Evolutionary conservation across 2,329 filamentous ascomycete species (phyloP), one percentile per base, ranked within the genome.

Genomic region (Apiospora arundinis): DNA sequence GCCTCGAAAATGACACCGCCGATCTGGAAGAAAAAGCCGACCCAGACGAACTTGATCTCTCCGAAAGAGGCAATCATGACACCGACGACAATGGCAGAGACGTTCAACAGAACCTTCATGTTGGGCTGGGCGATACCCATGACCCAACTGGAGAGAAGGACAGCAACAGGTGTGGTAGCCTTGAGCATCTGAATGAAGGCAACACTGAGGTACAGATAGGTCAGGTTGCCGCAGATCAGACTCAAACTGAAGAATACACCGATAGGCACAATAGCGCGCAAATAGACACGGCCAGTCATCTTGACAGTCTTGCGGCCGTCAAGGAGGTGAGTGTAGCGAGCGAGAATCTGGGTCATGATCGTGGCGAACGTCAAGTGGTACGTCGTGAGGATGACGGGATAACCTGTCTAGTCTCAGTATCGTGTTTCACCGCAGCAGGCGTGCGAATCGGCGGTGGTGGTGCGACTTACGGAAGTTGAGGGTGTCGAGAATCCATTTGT

Each of bases 171-270:
- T 44, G 94, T 98, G 60, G 95, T 98, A 76, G 96, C 96, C 93
- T 98, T 98, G 83, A 98, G 91, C 95, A 98, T 98, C 88, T 98
- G 95, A 79, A 98, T 98, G 83, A 98, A 98, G 73, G 95, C 93
- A 72, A 98, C 95, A 76, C 93, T 96, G 73, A 98, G 90, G 84
- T 98, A 97, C 70, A 98, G 90, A 81, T 98, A 98, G 77, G 95
- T 95, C 84, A 97, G 85, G 86, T 98, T 98, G 80, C 95, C 95
- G 84, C 95, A 98, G 81, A 98, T 98, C 86, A 98, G 89, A 83
- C 93, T 96, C 86, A 98, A 86, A 81, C 93, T 96, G 91, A 98
- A 98, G 86, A 97, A 97, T 81, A 97, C 84, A 76, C 95, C 95
- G 78, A 98, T 98, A 71, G 95, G 95, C 48, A 98, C 92, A 76